Base-by-base conservation (phyloP, 257 asterid species). In the Solanum gandarillasii region DNA sequence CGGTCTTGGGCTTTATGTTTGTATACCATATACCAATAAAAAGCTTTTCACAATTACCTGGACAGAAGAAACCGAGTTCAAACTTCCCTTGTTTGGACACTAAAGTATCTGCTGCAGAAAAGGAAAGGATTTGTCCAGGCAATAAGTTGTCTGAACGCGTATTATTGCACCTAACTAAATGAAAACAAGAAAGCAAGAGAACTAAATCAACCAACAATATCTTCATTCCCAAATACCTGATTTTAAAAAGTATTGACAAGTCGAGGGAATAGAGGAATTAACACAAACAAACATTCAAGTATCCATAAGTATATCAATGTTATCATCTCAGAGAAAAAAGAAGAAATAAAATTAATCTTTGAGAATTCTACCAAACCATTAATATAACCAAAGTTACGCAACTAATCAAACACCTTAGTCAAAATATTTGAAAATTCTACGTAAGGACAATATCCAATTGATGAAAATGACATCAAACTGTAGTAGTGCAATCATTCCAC, bases 1-100 rank as follows among this genome's bases (percentile, higher is more conserved):
- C 92, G 4, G 94, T 88, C 85, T 34, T 87, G 0, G 3, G 32
- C 1, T 90, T 55, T 43, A 91, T 82, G 38, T 88, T 89, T 31
- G 87, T 87, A 86, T 89, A 93, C 95, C 94, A 91, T 55, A 93
- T 91, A 27, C 92, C 94, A 23, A 90, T 29, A 68, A 89, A 92
- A 7, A 20, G 82, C 65, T 86, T 87, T 39, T 67, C 81, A 4
- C 87, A 84, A 35, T 88, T 87, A 1, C 82, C 62, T 11, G 87
- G 88, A 88, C 76, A 6, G 74, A 90, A 91, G 90, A 90, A 92
- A 25, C 94, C 93, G 75, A 90, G 83, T 38, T 86, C 91, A 71
- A 90, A 76, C 10, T 39, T 18, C 23, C 55, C 82, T 27, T 35
- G 43, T 7, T 79, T 27, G 36, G 89, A 87, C 36, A 87, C 86